These are phyloP conservation scores for Alternaria arbusti DNA, from an alignment of 2,329 filamentous ascomycete genomes.

Conservation along the genomic window DNA sequence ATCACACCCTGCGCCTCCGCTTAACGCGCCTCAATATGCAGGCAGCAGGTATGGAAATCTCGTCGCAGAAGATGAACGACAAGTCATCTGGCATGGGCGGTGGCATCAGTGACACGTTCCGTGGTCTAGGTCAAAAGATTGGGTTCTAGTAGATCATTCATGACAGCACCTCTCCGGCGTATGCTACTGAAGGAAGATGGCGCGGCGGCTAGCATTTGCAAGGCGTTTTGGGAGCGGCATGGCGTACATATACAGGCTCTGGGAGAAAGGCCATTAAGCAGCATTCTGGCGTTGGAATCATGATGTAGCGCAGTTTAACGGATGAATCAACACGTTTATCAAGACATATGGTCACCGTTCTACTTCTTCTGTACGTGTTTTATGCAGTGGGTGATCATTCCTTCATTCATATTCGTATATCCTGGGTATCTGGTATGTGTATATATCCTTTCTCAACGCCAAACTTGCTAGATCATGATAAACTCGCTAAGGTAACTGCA, in stretches of 20 bases:
- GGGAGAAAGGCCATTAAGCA: constrained; percentile 1
- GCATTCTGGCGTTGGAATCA: constrained; percentile 9
- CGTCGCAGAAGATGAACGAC: constrained; percentile 29
- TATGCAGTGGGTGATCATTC: background rate
- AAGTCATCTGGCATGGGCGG: constrained; percentile 24
- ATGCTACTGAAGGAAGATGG: background rate
- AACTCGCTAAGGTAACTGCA: background rate
- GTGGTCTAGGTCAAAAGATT: constrained; percentile 38
- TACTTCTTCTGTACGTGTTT: background rate
- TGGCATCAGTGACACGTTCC: constrained; percentile 34
- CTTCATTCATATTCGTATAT: background rate
- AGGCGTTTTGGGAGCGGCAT: constrained; percentile 12
- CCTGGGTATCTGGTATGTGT: background rate
- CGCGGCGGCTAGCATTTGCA: constrained; percentile 14
- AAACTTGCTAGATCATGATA: background rate
- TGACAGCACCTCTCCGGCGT: background rate
- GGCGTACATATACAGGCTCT: constrained; percentile 1
- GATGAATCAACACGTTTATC: background rate
- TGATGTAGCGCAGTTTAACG: background rate
- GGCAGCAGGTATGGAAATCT: constrained; percentile 75
- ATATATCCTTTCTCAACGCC: background rate
- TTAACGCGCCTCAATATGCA: constrained; percentile 79
- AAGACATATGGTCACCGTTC: background rate
- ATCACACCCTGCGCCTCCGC: constrained; percentile 75
- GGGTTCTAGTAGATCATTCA: constrained; percentile 28